Percentiles rank a stretch among this genome's conserved stretches.
These are phyloP conservation scores for Rhizopus delemar DNA, from an alignment of 371 early-diverging fungal genomes.

Conservation along the genomic window DNA sequence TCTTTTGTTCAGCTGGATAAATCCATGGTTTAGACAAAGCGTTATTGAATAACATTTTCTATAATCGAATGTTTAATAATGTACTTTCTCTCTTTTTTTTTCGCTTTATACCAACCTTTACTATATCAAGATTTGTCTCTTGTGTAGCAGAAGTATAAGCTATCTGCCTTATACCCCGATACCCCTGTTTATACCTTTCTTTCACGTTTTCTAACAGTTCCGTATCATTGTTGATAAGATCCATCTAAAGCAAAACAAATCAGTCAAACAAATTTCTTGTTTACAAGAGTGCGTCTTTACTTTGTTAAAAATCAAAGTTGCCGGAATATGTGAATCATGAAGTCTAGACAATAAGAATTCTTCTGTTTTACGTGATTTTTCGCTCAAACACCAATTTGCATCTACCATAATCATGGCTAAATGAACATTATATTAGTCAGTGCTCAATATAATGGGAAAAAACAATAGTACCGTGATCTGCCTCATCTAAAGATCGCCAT, in stretches of 20 bases:
- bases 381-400: slow-evolving; percentile 52
- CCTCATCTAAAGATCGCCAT: slow-evolving; percentile 73
- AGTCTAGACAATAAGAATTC: slow-evolving; percentile 61
- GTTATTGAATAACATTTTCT: slow-evolving; percentile 39
- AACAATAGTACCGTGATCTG: slow-evolving; percentile 52
- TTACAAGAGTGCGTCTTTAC: slow-evolving; percentile 23
- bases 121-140: slow-evolving; percentile 23
- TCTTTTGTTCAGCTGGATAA: slow-evolving; percentile 58
- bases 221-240: slow-evolving; percentile 49
- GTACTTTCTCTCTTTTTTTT: neutral
- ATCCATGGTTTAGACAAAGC: slow-evolving; percentile 62
- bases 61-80: neutral
- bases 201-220: slow-evolving; percentile 40
- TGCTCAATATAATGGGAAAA: neutral
- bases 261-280: neutral
- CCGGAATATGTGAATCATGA: slow-evolving; percentile 46
- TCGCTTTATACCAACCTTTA: slow-evolving; percentile 30
- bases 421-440: neutral
- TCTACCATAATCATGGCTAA: slow-evolving; percentile 66
- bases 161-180: slow-evolving; percentile 29
- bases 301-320: slow-evolving; percentile 73
- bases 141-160: slow-evolving; percentile 56
- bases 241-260: slow-evolving; percentile 41
- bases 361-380: slow-evolving; percentile 49
- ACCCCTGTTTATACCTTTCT: slow-evolving; percentile 27